phyloP scores from a whole-genome alignment of 2,329 filamentous ascomycete species.

The Fusarium anthophilum region DNA sequence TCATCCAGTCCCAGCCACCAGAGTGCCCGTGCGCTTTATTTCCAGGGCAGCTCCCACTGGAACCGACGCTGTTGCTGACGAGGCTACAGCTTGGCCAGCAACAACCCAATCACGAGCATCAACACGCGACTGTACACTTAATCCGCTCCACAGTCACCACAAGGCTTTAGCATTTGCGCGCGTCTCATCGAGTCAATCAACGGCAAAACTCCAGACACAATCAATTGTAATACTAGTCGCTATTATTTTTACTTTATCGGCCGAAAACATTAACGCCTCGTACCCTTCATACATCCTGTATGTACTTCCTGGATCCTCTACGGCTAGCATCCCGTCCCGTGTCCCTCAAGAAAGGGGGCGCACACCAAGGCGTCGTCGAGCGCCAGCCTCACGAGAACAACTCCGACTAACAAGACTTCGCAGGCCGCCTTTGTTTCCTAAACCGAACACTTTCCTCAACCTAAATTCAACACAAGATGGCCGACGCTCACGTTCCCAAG shows the following conservation, averaged over 20 bases:
- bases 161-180: slow-evolving; percentile 33
- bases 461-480: slow-evolving; percentile 43
- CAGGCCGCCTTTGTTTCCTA: slow-evolving; percentile 18
- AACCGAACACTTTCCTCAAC: slow-evolving; percentile 17
- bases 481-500: slow-evolving; percentile 50
- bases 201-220: slow-evolving; percentile 11
- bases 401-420: slow-evolving; percentile 11
- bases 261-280: slow-evolving; percentile 23
- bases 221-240: slow-evolving; percentile 9
- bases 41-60: neutral
- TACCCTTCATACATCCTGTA: slow-evolving; percentile 8
- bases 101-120: slow-evolving; percentile 22
- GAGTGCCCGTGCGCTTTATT: slow-evolving; percentile 2
- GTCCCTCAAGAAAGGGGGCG: slow-evolving; percentile 22
- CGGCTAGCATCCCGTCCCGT: slow-evolving; percentile 12
- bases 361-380: slow-evolving; percentile 24
- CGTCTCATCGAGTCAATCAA: slow-evolving; percentile 10
- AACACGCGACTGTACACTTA: slow-evolving; percentile 30
- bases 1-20: neutral
- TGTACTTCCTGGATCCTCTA: slow-evolving; percentile 13
- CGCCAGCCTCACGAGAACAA: slow-evolving; percentile 29
- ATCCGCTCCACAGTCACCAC: slow-evolving; percentile 28
- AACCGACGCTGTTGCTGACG: neutral
- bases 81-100: slow-evolving; percentile 13
- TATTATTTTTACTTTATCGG: slow-evolving; percentile 1